Base-by-base conservation (phyloP, 139 green algal species). In the Deuterostichococcus epilithicus region DNA sequence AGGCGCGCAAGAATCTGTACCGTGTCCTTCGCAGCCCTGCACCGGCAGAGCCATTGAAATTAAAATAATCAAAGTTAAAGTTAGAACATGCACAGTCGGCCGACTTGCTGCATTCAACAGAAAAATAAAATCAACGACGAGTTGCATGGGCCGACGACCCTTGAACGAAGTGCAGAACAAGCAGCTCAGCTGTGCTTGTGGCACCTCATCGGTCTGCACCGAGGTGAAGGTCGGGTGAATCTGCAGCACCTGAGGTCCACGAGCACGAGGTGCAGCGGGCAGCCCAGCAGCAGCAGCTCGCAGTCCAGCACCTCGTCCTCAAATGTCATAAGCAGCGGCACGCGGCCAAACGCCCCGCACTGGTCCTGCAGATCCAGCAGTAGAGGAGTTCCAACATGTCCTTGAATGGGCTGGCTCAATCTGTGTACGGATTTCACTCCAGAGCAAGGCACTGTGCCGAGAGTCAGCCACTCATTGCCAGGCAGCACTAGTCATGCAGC, bases 251-350 rank as follows among this genome's bases (percentile, higher is more conserved):
- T 28, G 35, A 88, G 70, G 82, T 86, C 84, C 20, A 85, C 79
- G 4, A 90, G 68, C 8, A 89, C 79, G 0, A 87, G 72, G 81
- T 85, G 80, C 60, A 90, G 63, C 3, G 73, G 44, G 5, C 65
- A 65, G 38, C 59, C 79, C 44, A 87, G 42, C 25, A 22, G 23
- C 23, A 75, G 39, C 0, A 35, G 69, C 33, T 88, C 68, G 32
- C 90, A 83, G 20, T 76, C 70, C 36, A 93, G 75, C 32, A 85
- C 42, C 68, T 91, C 86, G 0, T 82, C 88, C 36, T 91, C 82
- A 69, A 89, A 94, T 8, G 77, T 89, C 82, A 95, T 87, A 34
- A 88, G 36, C 36, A 91, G 83, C 3, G 86, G 84, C 3, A 84
- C 71, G 23, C 39, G 72, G 42, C 86, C 89, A 81, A 88, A 93